Evolutionary conservation across 2,329 filamentous ascomycete species (phyloP), one percentile per base, ranked within the genome.

Genomic region (Cryphonectria parasitica): DNA sequence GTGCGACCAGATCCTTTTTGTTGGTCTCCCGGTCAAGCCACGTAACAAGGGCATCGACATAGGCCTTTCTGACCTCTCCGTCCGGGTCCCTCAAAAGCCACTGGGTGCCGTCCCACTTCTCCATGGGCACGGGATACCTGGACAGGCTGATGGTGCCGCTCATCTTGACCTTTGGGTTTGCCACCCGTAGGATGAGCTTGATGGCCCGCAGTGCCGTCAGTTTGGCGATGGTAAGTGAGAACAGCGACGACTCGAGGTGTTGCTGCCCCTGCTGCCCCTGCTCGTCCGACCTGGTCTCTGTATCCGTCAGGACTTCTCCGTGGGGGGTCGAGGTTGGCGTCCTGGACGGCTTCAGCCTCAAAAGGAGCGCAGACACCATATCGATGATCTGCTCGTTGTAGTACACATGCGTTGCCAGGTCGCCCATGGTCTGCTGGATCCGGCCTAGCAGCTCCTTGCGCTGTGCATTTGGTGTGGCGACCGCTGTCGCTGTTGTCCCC

Each of bases 361-460:
- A 83, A 22, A 98, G 83, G 61, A 98, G 91, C 0, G 93, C 90
- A 28, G 90, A 88, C 66, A 98, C 90, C 94, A 98, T 98, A 80
- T 99, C 96, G 1, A 92, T 90, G 69, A 98, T 93, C 80, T 99
- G 96, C 76, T 98, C 95, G 1, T 93, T 93, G 79, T 99, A 99
- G 83, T 99, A 99, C 43, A 98, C 91, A 77, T 99, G 96, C 0
- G 93, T 97, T 2, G 95, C 94, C 39, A 99, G 84, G 78, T 95
- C 90, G n/a, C 94, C 94, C 72, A 98, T 94, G 80, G 93, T 97
- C 75, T 88, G 86, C 78, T 96, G 91, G 22, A 98, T 86, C 43
- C 90, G 88, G 45, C 84, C 80, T 39, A 97, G 82, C 22, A 98
- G 84, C 74, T 90, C 87, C 73, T 86, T 85, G 65, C 90, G 87